A percentile compares a stretch with the other conserved stretches of the same genome.
Evolutionary conservation across 768 basidiomycete species (phyloP).

Genomic region (Terana coerulea): DNA sequence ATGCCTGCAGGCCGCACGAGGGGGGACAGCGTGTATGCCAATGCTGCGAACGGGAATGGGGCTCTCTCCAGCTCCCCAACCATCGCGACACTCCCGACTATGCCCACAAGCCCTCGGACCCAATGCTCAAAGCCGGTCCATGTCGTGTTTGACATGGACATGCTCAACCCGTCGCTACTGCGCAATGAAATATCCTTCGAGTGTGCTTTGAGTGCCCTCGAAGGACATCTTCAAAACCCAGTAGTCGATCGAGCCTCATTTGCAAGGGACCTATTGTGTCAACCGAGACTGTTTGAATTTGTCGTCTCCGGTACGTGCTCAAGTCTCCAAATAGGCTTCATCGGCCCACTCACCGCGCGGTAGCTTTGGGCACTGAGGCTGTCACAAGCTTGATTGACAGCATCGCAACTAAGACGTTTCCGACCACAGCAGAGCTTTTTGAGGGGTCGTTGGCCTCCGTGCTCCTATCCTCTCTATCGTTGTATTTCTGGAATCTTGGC

Average conservation of each 20-base stretch:
- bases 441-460: background rate
- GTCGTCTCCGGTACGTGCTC: background rate
- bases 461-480: slow-evolving; percentile 1
- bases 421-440: background rate
- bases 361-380: background rate
- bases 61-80: no score
- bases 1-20: no score
- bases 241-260: background rate
- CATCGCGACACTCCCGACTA: no score
- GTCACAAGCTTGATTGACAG: background rate
- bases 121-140: background rate
- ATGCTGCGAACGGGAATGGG: no score
- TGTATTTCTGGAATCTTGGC: slow-evolving; percentile 6
- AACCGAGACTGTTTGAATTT: slow-evolving; percentile 4
- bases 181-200: slow-evolving; percentile 2
- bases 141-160: slow-evolving; percentile 1
- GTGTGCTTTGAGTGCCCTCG: slow-evolving; percentile 4
- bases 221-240: slow-evolving; percentile 6
- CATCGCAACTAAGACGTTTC: background rate
- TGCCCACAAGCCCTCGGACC: no score
- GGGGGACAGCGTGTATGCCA: no score
- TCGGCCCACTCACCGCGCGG: no score
- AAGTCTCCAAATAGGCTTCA: background rate
- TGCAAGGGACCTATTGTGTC: background rate
- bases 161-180: slow-evolving; percentile 1